Conservation (phyloP, 352 stramenopile genomes). For the Phytophthora pinifolia region DNA sequence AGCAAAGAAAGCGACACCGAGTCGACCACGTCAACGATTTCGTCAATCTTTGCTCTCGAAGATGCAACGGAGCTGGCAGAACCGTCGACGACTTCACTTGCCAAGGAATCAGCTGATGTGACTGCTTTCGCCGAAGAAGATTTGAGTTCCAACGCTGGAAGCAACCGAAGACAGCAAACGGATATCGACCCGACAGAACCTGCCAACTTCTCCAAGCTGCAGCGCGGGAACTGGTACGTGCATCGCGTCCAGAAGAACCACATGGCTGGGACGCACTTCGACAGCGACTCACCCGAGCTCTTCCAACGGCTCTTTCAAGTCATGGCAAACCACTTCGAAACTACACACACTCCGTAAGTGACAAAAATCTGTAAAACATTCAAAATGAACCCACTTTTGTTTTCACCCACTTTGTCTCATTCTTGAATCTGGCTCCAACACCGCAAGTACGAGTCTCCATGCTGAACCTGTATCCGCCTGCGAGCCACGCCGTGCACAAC, state of each 20-base stretch:
- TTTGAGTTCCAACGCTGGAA: background rate
- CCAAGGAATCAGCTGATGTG: background rate
- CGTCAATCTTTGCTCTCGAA: slow-evolving; percentile 23
- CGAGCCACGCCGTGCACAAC: slow-evolving; percentile 49
- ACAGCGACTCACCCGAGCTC: slow-evolving; percentile 51
- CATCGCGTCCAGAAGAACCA: slow-evolving; percentile 73
- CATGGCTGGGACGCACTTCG: slow-evolving; percentile 63
- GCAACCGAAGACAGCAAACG: slow-evolving; percentile 12
- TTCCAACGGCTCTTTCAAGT: slow-evolving; percentile 66
- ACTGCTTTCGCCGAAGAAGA: slow-evolving; percentile 3
- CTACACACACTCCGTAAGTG: too few relatives aligned
- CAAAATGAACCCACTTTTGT: too few relatives aligned
- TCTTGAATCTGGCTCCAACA: too few relatives aligned
- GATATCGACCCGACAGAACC: slow-evolving; percentile 18
- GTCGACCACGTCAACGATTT: slow-evolving; percentile 25
- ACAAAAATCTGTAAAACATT: too few relatives aligned
- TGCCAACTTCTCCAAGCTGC: slow-evolving; percentile 15
- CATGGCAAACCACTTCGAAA: slow-evolving; percentile 48
- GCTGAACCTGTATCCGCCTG: slow-evolving; percentile 64
- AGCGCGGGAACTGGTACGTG: slow-evolving; percentile 53
- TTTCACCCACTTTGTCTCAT: too few relatives aligned
- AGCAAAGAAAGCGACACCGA: slow-evolving; percentile 20
- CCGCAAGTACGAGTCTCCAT: too few relatives aligned
- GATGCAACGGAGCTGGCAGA: slow-evolving; percentile 13
- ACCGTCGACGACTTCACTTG: background rate